Evolutionary conservation across 352 stramenopile species (phyloP).

Genomic region (Phytophthora foliorum): DNA sequence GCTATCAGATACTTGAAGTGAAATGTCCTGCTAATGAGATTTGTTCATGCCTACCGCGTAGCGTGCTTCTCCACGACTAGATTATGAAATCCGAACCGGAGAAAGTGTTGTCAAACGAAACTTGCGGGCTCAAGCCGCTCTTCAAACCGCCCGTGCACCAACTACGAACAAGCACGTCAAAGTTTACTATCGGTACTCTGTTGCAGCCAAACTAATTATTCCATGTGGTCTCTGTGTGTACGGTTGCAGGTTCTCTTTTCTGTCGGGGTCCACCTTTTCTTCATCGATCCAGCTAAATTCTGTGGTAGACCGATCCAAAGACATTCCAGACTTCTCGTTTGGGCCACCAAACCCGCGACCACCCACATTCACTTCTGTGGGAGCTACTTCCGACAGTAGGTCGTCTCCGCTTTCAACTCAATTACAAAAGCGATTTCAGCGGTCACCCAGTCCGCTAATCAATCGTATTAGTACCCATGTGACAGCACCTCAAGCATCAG

Average conservation of each 20-base stretch:
- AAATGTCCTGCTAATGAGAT: not conserved
- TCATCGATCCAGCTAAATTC: constrained; percentile 51
- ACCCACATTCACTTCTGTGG: constrained; percentile 10
- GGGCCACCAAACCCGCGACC: constrained; percentile 24
- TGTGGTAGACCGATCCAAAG: constrained; percentile 36
- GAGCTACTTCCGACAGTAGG: not conserved
- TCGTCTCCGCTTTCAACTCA: constrained; percentile 31
- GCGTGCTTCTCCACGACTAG: constrained; percentile 13
- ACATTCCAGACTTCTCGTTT: constrained; percentile 47
- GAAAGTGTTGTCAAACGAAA: constrained; percentile 67
- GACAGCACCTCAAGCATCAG: not conserved
- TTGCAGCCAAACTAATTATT: not conserved
- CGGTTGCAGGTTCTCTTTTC: constrained; percentile 43
- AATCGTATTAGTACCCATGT: constrained; percentile 6
- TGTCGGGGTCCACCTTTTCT: constrained; percentile 50
- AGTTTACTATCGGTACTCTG: not conserved
- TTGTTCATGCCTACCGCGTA: not conserved
- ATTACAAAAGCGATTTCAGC: constrained; percentile 23
- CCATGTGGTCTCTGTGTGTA: constrained; percentile 3
- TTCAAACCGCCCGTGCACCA: constrained; percentile 13
- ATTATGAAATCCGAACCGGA: constrained; percentile 63
- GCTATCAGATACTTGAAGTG: not conserved
- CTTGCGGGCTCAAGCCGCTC: constrained; percentile 34
- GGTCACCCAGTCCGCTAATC: constrained; percentile 10
- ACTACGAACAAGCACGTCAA: constrained; percentile 36